Evolutionary conservation across 305 asterid genomes (phyloP), one percentile per base, ranked within the genome.

Genomic region (Rubia tinctorum): DNA sequence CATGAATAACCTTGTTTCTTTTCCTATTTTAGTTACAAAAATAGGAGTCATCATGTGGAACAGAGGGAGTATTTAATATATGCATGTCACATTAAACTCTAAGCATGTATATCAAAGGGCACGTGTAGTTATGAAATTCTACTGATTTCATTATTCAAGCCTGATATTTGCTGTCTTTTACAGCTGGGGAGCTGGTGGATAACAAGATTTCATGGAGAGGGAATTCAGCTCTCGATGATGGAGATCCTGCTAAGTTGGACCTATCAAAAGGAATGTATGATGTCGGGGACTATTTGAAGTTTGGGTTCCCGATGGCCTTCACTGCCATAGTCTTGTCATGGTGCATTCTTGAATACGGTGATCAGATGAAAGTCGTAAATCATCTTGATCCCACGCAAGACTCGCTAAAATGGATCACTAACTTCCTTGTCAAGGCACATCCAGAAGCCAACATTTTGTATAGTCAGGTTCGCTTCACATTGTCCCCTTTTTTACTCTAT

Each of bases 211-310:
- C 89, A 12, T 95, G 98, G 99, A 85, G 99, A 71, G 99, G 97
- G n/a, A 86, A 90, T 82, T 95, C 99, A 10, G 97, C 87, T 39
- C 75, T 90, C 73, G 51, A 80, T 23, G 99, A 95, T 73, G 99
- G 99, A 56, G 86, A 82, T 63, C 81, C 77, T 58, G 98, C 82
- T 40, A 85, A 75, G 56, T 39, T 95, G 82, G 99, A 95, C 84
- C 98, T 95, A n/a, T 89, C 96, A 6, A 92, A 86, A 79, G 98
- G 99, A 67, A 86, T 95, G 98, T 95, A 83, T 64, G 98, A 95
- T 82, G 99, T 97, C 0, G 99, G 99, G 11, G 98, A 95, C 80
- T 89, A 83, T 81, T 86, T 95, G 96, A 95, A 95, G 83, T 95
- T 95, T 73, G 91, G 91, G 43, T 92, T 95, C 77, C 99, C 98